phyloP scores from a whole-genome alignment of 352 stramenopile genomes.

The Achlya hypogyna region DNA sequence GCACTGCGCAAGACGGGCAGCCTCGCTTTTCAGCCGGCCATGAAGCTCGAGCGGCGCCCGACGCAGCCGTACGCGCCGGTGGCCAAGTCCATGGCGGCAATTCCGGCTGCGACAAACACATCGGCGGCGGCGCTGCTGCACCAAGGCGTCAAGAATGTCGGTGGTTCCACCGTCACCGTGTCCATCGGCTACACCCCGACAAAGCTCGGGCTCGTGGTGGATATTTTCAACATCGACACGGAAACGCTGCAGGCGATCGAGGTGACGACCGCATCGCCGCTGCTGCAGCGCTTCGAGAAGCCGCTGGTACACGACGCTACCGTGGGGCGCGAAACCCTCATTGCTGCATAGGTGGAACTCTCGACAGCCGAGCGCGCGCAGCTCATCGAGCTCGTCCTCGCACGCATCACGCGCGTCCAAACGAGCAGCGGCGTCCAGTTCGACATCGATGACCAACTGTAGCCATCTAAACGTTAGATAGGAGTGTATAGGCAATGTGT shows the following conservation, averaged over 20 bases:
- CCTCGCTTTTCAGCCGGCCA: background rate
- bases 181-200: slow-evolving; percentile 54
- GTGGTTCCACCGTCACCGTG: slow-evolving; percentile 62
- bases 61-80: slow-evolving; percentile 14
- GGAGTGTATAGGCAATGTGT: slow-evolving; percentile 12
- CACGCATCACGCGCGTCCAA: background rate
- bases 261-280: slow-evolving; percentile 33
- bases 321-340: background rate
- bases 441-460: slow-evolving; percentile 7
- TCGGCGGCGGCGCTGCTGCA: slow-evolving; percentile 39
- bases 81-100: background rate
- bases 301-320: background rate
- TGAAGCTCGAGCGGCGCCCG: slow-evolving; percentile 4
- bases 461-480: background rate
- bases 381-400: slow-evolving; percentile 3
- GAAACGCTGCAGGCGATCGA: slow-evolving; percentile 72
- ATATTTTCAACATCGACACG: slow-evolving; percentile 72
- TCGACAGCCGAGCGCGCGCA: background rate
- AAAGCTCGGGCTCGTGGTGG: slow-evolving; percentile 56
- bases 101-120: slow-evolving; percentile 11
- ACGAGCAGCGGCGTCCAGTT: background rate
- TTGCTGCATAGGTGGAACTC: background rate
- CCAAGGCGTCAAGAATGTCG: slow-evolving; percentile 50
- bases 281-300: slow-evolving; percentile 40
- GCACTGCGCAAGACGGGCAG: background rate